Evolutionary conservation across 1,139 yeast species (phyloP), one percentile per base, ranked within the genome.

Genomic region (Debaryomyces robertsiae): DNA sequence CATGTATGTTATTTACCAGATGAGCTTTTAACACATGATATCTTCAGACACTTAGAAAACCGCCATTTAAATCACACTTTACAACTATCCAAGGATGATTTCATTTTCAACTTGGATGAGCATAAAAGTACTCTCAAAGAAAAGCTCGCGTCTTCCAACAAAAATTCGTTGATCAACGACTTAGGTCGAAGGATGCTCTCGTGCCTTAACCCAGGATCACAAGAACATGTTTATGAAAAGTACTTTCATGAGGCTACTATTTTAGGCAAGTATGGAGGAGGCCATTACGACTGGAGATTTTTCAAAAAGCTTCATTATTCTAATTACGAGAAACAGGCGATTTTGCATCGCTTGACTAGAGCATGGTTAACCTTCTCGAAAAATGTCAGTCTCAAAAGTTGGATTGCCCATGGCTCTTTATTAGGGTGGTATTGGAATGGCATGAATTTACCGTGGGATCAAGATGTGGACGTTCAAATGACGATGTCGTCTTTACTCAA

Each of bases 361-460:
- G 77, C 82, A 0, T 81, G 84, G 84, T 57, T 79, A 7, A 55
- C 69, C 18, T 79, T 79, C 53, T 58, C 79, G n/a, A 55, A 57
- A 15, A 54, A 62, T n/a, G 40, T 63, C 3, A 73, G 73, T 0
- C 44, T 79, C 3, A 59, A 64, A 30, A 67, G 82, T 2, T 81
- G 84, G 81, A 56, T 80, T n/a, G 79, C 79, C 2, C 84, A 80
- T 59, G 86, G 86, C 0, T 63, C 82, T 0, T 59, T 81, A 41
- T 53, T 80, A 24, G 82, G 84, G 1, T 81, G 84, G 78, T 69
- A 72, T 49, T 77, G 82, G 75, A 80, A 80, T 53, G 84, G 84
- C 0, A 54, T 77, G 51, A 71, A 65, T 11, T 58, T 80, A 52
- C 84, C 85, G 0, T 81, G 85, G 84, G 86, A 81, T 55, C 69